phyloP scores from a whole-genome alignment of 1,284 basidiomycete species.

The Exsudoporus floridanus region DNA sequence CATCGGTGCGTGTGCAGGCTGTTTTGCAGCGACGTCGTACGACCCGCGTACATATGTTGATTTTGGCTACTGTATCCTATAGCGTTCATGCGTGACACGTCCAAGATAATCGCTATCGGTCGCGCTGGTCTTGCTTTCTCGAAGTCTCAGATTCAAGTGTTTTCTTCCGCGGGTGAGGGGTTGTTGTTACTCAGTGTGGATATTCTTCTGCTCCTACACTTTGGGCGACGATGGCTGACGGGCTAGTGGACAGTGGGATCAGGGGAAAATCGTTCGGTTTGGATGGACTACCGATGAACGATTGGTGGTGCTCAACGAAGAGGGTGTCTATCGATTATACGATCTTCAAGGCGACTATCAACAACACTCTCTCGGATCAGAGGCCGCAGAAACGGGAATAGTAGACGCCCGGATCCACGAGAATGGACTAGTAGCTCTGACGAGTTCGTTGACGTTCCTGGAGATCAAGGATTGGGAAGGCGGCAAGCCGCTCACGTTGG shows the following conservation, averaged over 20 bases:
- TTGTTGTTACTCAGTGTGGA: conserved; percentile 68
- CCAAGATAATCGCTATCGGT: conserved; percentile 77
- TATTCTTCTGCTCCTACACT: conserved; percentile 35
- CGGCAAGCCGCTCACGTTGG: conserved; percentile 62
- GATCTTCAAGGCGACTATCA: conserved; percentile 84
- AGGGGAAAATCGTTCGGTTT: conserved; percentile 74
- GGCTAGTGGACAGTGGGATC: conserved; percentile 68
- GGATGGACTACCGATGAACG: conserved; percentile 83
- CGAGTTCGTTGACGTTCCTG: conserved; percentile 72
- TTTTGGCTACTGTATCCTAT: not conserved
- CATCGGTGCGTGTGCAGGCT: conserved; percentile 56
- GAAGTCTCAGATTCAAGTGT: conserved; percentile 77
- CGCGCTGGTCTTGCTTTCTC: conserved; percentile 59
- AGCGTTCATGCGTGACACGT: conserved; percentile 88
- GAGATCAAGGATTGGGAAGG: conserved; percentile 88
- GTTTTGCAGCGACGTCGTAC: not conserved
- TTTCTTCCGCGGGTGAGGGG: conserved; percentile 70
- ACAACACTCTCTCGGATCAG: conserved; percentile 81
- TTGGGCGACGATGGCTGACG: conserved; percentile 18
- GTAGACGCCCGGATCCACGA: conserved; percentile 85
- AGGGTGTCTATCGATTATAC: conserved; percentile 89
- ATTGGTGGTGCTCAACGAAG: conserved; percentile 86
- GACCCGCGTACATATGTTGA: conserved; percentile 1
- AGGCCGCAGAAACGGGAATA: conserved; percentile 84
- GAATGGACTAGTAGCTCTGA: conserved; percentile 83